These are phyloP conservation scores for Crotalaria pallida DNA, from an alignment of 306 rosid genomes.

Conservation along the genomic window DNA sequence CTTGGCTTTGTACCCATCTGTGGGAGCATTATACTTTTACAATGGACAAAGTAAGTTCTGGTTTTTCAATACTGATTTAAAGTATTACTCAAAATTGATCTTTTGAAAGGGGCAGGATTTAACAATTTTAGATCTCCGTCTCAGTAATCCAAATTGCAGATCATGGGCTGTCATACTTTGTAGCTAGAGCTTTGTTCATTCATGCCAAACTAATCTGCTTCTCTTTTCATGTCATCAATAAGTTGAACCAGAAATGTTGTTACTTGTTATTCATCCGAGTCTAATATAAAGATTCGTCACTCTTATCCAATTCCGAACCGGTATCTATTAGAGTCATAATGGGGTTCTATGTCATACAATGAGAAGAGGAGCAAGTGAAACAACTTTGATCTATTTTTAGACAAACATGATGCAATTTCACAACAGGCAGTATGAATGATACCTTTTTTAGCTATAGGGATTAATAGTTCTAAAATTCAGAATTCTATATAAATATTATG, in stretches of 20 bases:
- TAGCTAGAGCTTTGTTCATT: neutral
- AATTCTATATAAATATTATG: neutral
- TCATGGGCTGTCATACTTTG: neutral
- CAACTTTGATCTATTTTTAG: neutral
- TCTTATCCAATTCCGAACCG: no score
- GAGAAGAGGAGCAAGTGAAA: neutral
- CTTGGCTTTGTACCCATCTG: constrained; percentile 84
- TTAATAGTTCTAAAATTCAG: neutral
- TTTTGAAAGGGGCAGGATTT: neutral
- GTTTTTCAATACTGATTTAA: constrained; percentile 4
- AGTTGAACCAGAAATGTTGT: neutral
- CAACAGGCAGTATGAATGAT: neutral
- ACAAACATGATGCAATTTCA: neutral
- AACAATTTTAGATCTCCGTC: neutral
- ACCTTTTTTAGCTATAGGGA: neutral
- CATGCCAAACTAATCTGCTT: constrained; percentile 6
- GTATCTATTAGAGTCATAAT: neutral
- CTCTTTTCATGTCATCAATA: constrained; percentile 5
- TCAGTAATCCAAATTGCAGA: neutral
- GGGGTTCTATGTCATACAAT: neutral
- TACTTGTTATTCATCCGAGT: neutral
- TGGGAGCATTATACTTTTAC: constrained; percentile 95
- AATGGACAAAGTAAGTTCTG: constrained; percentile 69
- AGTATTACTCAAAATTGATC: constrained; percentile 4
- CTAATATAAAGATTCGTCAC: no score